Conservation (phyloP, 2,329 filamentous ascomycete species). For the Sporothrix globosa region DNA sequence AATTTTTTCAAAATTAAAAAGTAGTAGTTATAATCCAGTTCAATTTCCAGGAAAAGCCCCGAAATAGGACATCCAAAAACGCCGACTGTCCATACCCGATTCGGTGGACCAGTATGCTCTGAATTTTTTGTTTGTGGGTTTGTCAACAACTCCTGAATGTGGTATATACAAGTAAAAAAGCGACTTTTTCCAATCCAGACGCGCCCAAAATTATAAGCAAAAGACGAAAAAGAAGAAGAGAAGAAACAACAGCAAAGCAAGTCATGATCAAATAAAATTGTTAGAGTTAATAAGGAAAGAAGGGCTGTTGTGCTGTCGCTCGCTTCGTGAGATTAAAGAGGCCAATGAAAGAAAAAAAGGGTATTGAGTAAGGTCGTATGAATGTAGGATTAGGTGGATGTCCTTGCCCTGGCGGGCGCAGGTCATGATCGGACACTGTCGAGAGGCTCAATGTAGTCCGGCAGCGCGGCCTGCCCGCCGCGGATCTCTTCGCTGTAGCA, state of each 20-base stretch:
- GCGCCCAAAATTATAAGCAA: neutral
- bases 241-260: neutral
- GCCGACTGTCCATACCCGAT: conserved; percentile 14
- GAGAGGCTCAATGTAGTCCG: conserved; percentile 47
- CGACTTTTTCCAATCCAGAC: conserved; percentile 19
- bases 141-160: conserved; percentile 9
- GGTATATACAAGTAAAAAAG: neutral
- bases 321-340: conserved; percentile 16
- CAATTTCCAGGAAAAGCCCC: neutral
- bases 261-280: conserved; percentile 20
- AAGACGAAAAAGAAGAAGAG: neutral
- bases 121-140: neutral
- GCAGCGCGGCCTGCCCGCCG: conserved; percentile 38
- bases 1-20: neutral
- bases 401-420: no score
- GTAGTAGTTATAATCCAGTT: neutral
- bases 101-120: conserved; percentile 12
- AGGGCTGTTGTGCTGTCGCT: conserved; percentile 2
- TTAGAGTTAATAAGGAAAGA: neutral
- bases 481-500: conserved; percentile 56
- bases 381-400: neutral
- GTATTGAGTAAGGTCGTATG: neutral
- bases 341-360: conserved; percentile 12
- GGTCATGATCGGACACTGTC: conserved; percentile 37
- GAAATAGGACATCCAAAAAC: neutral